Evolutionary conservation across 345 rosid genomes (phyloP), one percentile per base, ranked within the genome.

Genomic region (Linum trigynum): DNA sequence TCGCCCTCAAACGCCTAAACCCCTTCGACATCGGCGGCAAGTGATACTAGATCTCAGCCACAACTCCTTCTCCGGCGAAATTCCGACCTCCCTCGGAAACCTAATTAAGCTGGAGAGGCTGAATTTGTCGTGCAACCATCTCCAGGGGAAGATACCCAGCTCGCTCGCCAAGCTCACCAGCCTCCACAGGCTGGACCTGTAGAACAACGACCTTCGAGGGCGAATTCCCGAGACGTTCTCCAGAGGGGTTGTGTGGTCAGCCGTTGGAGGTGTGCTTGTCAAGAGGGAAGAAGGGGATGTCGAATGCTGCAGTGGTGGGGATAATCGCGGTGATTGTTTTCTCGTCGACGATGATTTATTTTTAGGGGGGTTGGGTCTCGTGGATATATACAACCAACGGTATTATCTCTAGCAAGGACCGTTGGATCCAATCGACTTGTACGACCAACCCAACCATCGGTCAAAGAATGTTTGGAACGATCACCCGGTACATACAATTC

Each of bases 1-100:
- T 86, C 63, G 99, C 96, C 0, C 90, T 85, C 63, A 88, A 89
- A 78, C 79, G 76, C 67, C 81, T 88, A 10, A 91, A 89, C 63
- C 82, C 86, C 9, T 82, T 83, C 17, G 95, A 87, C 57, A 63
- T 23, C 32, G 32, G 32, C 32, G 32, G 58, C 38, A 92, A 78
- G 94, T 87, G 61, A 84, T 79, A 67, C 61, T 92, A 66, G 98
- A 92, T 63, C 75, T 89, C 61, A 89, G 98, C 69, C 72, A 70
- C 57, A 92, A 92, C 70, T 76, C 69, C 37, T 59, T 92, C 23
- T 73, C 87, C 0, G 96, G 91, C 32, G 59, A 75, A 55, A 87
- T 92, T 39, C 98, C 95, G 5, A 50, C 83, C 0, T 79, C 91
- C 16, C 81, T 92, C 0, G 90, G 95, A 9, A 78, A 67, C 65